phyloP scores from a whole-genome alignment of 2,329 filamentous ascomycete species.

The Dothistroma septosporum region DNA sequence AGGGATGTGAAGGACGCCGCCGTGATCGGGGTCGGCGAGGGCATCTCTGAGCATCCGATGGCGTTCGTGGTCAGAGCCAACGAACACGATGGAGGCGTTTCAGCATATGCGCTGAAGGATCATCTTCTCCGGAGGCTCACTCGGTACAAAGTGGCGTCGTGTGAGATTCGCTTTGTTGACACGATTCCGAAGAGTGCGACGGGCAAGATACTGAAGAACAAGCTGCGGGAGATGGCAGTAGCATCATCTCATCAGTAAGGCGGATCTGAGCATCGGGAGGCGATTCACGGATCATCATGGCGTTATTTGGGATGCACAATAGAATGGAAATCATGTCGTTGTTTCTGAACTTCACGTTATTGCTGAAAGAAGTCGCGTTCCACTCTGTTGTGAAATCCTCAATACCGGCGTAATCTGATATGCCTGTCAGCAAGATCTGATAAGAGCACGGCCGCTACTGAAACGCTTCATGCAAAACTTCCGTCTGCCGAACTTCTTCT shows the following conservation, averaged over 20 bases:
- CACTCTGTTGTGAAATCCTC: neutral
- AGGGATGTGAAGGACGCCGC: constrained; percentile 28
- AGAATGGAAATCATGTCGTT: neutral
- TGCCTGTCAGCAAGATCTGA: neutral
- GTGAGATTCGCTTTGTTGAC: constrained; percentile 26
- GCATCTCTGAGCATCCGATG: constrained; percentile 21
- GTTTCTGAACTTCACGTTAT: neutral
- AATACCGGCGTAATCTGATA: neutral
- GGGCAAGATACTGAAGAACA: constrained; percentile 31
- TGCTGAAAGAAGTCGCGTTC: neutral
- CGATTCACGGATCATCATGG: neutral
- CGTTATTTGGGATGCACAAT: neutral
- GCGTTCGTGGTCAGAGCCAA: constrained; percentile 21
- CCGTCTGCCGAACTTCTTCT: neutral
- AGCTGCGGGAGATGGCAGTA: constrained; percentile 15
- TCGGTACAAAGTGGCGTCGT: constrained; percentile 35
- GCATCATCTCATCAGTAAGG: neutral
- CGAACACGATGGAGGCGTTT: constrained; percentile 6
- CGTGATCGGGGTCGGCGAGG: constrained; percentile 23
- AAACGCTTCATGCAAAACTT: neutral
- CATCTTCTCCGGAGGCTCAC: constrained; percentile 33
- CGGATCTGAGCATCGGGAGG: neutral
- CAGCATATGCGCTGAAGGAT: constrained; percentile 28
- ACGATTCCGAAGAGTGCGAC: constrained; percentile 32
- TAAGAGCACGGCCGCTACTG: neutral